These are phyloP conservation scores for Plasmodium fragile DNA, from an alignment of 169 alveolate genomes.

Conservation along the genomic window DNA sequence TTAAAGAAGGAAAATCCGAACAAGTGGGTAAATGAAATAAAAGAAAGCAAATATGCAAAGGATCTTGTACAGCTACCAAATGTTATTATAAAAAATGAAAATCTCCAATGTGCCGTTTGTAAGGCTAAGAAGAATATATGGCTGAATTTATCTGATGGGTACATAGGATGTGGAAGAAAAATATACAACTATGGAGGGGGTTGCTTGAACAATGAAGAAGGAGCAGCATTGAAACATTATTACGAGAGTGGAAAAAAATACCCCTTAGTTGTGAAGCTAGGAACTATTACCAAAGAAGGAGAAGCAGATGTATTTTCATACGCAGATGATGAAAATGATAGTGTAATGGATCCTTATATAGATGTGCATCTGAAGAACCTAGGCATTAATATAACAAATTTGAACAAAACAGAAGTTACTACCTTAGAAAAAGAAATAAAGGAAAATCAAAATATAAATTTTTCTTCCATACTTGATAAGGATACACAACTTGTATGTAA, in stretches of 20 bases:
- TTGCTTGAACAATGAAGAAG: slow-evolving; percentile 91
- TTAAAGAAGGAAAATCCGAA: slow-evolving; percentile 34
- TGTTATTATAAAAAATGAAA: slow-evolving; percentile 48
- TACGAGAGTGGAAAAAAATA: slow-evolving; percentile 85
- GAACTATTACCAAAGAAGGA: slow-evolving; percentile 93
- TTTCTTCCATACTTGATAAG: slow-evolving; percentile 77
- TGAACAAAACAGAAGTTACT: slow-evolving; percentile 17
- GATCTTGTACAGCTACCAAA: slow-evolving; percentile 41
- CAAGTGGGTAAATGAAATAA: slow-evolving; percentile 62
- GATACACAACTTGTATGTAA: slow-evolving; percentile 72
- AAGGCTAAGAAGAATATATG: slow-evolving; percentile 49
- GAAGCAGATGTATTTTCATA: slow-evolving; percentile 94
- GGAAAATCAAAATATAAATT: slow-evolving; percentile 64
- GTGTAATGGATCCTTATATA: slow-evolving; percentile 91
- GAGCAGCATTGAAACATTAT: slow-evolving; percentile 93
- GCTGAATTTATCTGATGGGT: slow-evolving; percentile 80
- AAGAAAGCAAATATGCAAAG: slow-evolving; percentile 66
- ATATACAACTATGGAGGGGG: slow-evolving; percentile 91
- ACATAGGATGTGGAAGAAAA: slow-evolving; percentile 92
- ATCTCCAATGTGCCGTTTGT: slow-evolving; percentile 68
- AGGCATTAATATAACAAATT: slow-evolving; percentile 91
- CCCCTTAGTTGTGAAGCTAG: slow-evolving; percentile 94
- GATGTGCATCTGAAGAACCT: slow-evolving; percentile 90
- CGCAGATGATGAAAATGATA: slow-evolving; percentile 90
- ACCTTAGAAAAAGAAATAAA: slow-evolving; percentile 34